Evolutionary conservation across 192 early-diverging fungal species (phyloP).

Genomic region (Rhizophagus prolifer): DNA sequence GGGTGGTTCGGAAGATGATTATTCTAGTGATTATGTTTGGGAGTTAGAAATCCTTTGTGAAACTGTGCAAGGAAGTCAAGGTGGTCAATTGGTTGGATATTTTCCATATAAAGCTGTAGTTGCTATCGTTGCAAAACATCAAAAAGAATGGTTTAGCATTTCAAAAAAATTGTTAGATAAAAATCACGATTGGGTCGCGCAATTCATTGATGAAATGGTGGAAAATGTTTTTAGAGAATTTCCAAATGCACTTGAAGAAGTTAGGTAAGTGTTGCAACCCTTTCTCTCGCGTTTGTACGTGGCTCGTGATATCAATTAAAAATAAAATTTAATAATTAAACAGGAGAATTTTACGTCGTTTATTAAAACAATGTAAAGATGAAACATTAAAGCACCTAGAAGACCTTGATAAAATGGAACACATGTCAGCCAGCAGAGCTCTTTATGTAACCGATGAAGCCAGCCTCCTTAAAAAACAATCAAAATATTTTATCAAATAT

Average conservation of each 20-base stretch:
- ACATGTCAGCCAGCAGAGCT: neutral
- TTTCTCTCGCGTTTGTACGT: neutral
- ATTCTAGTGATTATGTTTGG: neutral
- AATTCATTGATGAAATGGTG: neutral
- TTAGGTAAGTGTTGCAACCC: neutral
- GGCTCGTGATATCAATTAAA: neutral
- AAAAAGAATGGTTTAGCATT: neutral
- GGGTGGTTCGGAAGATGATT: neutral
- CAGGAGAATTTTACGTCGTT: neutral
- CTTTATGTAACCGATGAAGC: conserved; percentile 5
- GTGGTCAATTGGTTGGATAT: neutral
- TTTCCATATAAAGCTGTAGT: neutral
- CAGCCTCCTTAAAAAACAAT: neutral
- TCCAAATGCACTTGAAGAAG: neutral
- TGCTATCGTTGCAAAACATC: neutral
- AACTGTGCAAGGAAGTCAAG: neutral
- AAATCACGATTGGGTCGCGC: neutral
- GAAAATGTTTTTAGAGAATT: neutral
- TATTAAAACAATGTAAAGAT: neutral
- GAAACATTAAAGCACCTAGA: neutral
- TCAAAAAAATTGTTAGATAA: neutral
- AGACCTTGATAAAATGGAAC: neutral
- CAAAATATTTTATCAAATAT: neutral
- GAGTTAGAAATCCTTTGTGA: neutral
- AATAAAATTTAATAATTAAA: neutral